These are phyloP conservation scores for Sclerotinia spermophila DNA, from an alignment of 2,329 filamentous ascomycete genomes.

Conservation along the genomic window DNA sequence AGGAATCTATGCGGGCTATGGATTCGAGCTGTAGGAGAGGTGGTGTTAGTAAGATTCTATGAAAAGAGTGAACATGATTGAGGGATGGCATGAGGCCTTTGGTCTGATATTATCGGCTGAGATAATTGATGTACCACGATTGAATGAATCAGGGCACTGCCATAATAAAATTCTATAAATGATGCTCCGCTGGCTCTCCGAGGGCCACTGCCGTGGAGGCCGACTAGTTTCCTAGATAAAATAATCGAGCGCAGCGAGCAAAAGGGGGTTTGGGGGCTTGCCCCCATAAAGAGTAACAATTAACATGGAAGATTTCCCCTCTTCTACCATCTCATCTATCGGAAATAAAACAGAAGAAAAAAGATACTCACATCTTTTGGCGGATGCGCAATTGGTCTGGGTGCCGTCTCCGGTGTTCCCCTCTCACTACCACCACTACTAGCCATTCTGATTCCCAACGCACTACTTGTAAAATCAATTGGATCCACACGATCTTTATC, in stretches of 20 bases:
- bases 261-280: not conserved
- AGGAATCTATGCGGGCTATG: slow-evolving; percentile 34
- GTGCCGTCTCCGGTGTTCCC: slow-evolving; percentile 16
- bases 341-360: not conserved
- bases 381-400: slow-evolving; percentile 9
- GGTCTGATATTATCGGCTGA: not conserved
- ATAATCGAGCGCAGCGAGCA: slow-evolving; percentile 1
- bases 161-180: not conserved
- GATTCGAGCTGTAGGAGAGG: slow-evolving; percentile 32
- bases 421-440: not conserved
- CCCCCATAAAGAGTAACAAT: not conserved
- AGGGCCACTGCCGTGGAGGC: slow-evolving; percentile 1
- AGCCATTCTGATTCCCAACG: slow-evolving; percentile 1
- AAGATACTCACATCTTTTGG: slow-evolving; percentile 16
- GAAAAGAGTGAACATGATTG: not conserved
- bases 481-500: not conserved
- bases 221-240: not conserved
- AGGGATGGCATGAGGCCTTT: not conserved
- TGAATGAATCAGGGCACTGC: not conserved
- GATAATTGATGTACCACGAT: not conserved
- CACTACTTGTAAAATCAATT: not conserved
- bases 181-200: slow-evolving; percentile 13
- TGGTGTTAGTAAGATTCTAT: not conserved
- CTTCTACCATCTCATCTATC: not conserved
- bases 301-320: not conserved